Conservation (phyloP, 306 rosid genomes). For the Luffa aegyptiaca region DNA sequence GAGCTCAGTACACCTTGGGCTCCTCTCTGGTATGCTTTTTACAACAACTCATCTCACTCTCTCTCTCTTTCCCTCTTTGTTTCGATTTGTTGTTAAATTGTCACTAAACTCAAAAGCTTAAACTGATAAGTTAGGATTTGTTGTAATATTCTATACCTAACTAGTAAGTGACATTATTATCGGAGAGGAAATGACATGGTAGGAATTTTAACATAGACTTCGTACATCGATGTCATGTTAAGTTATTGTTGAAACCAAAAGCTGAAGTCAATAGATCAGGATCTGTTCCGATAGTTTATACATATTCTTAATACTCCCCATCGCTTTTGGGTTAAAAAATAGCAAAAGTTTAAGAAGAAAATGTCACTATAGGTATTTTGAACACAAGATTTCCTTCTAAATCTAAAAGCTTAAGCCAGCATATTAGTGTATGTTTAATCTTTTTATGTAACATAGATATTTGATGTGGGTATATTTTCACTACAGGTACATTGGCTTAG, state of each 20-base stretch:
- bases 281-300: not conserved
- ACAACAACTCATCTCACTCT: not conserved
- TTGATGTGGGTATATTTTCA: not conserved
- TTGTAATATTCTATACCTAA: no score
- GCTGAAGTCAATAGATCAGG: not conserved
- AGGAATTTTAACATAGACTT: not conserved
- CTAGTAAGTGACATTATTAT: not conserved
- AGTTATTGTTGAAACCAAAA: not conserved
- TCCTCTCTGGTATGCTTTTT: constrained; percentile 52
- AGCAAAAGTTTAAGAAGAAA: not conserved
- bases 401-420: not conserved
- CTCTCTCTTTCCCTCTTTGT: not conserved
- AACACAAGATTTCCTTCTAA: not conserved
- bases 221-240: not conserved
- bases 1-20: constrained; percentile 66
- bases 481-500: constrained; percentile 60
- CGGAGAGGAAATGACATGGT: not conserved
- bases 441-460: not conserved
- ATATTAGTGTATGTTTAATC: not conserved
- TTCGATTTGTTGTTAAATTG: not conserved
- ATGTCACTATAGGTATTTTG: not conserved
- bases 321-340: not conserved
- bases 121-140: not conserved
- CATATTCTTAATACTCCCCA: not conserved
- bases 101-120: not conserved